Percentiles rank a stretch among this genome's conserved stretches.
Conservation (phyloP, 2,329 filamentous ascomycete genomes). For the Epicoccum sorghinum region DNA sequence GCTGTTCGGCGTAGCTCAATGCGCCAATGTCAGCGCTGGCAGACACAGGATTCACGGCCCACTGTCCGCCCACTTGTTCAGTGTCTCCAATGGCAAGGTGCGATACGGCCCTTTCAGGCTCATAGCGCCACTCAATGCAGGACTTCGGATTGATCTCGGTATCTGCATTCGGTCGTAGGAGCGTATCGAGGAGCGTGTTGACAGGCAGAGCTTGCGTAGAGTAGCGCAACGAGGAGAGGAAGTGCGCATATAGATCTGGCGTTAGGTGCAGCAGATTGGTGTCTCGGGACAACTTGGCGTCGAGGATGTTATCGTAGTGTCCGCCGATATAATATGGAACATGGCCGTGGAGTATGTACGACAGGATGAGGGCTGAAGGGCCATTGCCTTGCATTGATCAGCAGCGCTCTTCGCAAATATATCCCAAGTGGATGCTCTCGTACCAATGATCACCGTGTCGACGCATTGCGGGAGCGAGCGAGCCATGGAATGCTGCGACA, state of each 20-base stretch:
- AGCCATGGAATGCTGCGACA: conserved; percentile 46
- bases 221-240: conserved; percentile 64
- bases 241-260: conserved; percentile 62
- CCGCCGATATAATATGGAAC: conserved; percentile 62
- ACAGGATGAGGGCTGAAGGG: conserved; percentile 66
- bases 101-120: conserved; percentile 57
- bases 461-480: conserved; percentile 43
- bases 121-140: conserved; percentile 61
- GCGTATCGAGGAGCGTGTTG: conserved; percentile 65
- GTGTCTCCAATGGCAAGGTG: conserved; percentile 63
- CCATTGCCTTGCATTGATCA: conserved; percentile 60
- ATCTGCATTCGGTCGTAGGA: conserved; percentile 64
- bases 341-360: conserved; percentile 67
- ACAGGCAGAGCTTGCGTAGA: conserved; percentile 66
- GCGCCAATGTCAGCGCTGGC: conserved; percentile 64
- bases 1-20: conserved; percentile 66
- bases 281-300: conserved; percentile 58
- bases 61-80: conserved; percentile 61
- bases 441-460: conserved; percentile 51
- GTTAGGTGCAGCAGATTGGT: conserved; percentile 57
- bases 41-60: conserved; percentile 60
- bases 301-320: conserved; percentile 63
- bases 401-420: conserved; percentile 3
- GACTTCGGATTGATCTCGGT: conserved; percentile 60
- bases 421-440: neutral